These are phyloP conservation scores for Neoboletus brunneissimus DNA, from an alignment of 768 basidiomycete genomes.

Conservation along the genomic window DNA sequence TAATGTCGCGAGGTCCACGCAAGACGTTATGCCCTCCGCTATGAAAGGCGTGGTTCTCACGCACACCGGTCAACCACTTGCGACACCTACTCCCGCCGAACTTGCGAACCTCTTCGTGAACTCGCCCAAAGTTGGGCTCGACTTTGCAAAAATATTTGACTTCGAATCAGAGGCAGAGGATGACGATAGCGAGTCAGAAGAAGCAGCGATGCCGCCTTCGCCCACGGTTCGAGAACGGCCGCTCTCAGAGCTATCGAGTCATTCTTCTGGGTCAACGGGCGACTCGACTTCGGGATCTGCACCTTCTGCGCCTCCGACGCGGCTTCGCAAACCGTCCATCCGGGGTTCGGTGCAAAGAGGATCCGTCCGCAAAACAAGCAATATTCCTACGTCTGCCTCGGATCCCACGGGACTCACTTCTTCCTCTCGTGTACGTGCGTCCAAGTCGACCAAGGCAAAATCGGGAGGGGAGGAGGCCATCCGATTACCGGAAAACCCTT, in stretches of 20 bases:
- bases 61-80: conserved; percentile 68
- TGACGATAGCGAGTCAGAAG: conserved; percentile 32
- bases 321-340: conserved; percentile 57
- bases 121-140: conserved; percentile 68
- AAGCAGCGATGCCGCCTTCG: conserved; percentile 41
- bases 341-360: conserved; percentile 39
- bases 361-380: conserved; percentile 15
- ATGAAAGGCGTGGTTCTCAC: conserved; percentile 82
- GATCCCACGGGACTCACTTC: conserved; percentile 37
- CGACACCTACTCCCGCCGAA: conserved; percentile 68
- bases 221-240: conserved; percentile 45
- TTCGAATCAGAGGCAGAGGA: conserved; percentile 39
- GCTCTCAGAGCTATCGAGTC: conserved; percentile 26
- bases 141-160: conserved; percentile 79
- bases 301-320: conserved; percentile 39
- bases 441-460: conserved; percentile 19
- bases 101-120: conserved; percentile 64
- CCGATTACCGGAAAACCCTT: conserved; percentile 12
- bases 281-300: conserved; percentile 21
- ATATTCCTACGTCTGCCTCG: conserved; percentile 39
- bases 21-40: conserved; percentile 43
- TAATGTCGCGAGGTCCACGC: conserved; percentile 20
- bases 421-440: conserved; percentile 14
- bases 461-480: background rate
- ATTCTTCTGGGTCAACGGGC: conserved; percentile 28